Base-by-base conservation (phyloP, 306 rosid genomes). In the Vigna hirtella region DNA sequence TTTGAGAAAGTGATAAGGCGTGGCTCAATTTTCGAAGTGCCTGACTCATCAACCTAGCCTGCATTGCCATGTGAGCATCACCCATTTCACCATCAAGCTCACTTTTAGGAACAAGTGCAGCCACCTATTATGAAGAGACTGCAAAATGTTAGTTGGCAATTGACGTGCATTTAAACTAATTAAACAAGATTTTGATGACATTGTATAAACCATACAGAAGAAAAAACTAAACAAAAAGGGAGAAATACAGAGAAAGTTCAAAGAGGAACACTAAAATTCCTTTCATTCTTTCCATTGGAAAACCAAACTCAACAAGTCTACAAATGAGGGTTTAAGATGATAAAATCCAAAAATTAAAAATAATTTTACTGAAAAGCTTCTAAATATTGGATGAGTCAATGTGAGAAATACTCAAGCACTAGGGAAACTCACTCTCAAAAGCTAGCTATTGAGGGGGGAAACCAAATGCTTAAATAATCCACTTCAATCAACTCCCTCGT, bases 81-180 rank as follows among this genome's bases (percentile, higher is more conserved):
- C 93, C 98, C 96, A 92, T 91, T 77, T 88, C 97, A 16, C 97
- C 97, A 80, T 94, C 98, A 79, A 94, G 97, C 79, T 92, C 98
- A 69, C 94, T 82, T 85, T 92, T 92, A 52, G 98, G 98, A 86
- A 94, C 95, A 76, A 94, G 97, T 18, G 97, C 96, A 32, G 98
- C 97, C 43, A 94, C 98, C 98, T 94, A 82, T 73, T 53, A 52
- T 28, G 53, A 68, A 65, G 62, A 78, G 20, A 82, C 83, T 28
- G 69, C 61, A 79, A 75, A 45, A 70, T 24, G 28, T 80, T 67
- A 70, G 72, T 34, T 71, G 62, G 34, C 16, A 11, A 14, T 3
- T 1, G 5, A 12, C 26, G 26, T 59, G 45, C 56, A 43, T 55
- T 50, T 36, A 50, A 66, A 51, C 69, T 58, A 74, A 72, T 62